Percentiles rank a stretch among this genome's conserved stretches.
Conservation (phyloP, 2,329 filamentous ascomycete genomes). For the Trichoderma guizhouense region DNA sequence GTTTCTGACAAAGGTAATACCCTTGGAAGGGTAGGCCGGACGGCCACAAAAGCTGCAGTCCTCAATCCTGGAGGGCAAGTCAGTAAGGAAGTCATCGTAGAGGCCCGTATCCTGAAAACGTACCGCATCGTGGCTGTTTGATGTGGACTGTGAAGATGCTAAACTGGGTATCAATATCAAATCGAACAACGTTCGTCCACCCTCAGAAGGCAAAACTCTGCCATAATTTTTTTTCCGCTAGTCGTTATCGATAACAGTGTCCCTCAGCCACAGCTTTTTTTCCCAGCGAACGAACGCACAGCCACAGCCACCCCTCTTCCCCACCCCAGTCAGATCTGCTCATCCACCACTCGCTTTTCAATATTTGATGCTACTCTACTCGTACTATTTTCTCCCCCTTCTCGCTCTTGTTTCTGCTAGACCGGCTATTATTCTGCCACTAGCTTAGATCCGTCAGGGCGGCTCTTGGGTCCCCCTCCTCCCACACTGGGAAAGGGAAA, state of each 20-base stretch:
- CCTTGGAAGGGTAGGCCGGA: constrained; percentile 54
- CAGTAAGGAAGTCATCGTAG: neutral
- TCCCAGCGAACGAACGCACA: neutral
- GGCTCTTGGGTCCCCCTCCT: constrained; percentile 3
- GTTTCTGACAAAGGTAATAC: constrained; percentile 51
- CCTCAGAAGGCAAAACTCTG: constrained; percentile 16
- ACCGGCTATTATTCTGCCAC: neutral
- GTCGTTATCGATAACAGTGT: constrained; percentile 18
- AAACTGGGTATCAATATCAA: constrained; percentile 8
- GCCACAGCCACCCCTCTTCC: neutral
- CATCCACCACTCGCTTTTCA: neutral
- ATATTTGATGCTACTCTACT: neutral
- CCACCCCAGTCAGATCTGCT: neutral
- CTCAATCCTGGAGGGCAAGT: constrained; percentile 36
- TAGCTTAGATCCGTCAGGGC: constrained; percentile 11
- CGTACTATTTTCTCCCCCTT: neutral
- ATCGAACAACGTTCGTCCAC: neutral
- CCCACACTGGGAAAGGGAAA: neutral
- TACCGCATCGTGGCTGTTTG: constrained; percentile 19
- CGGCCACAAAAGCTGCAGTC: constrained; percentile 47
- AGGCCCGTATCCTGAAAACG: neutral
- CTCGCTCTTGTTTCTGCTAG: neutral
- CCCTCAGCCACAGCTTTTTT: neutral
- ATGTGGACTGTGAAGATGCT: constrained; percentile 16
- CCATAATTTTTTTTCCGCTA: constrained; percentile 19